Evolutionary conservation across 352 stramenopile species (phyloP), one percentile per base, ranked within the genome.

Genomic region (Thalassiosira oceanica): DNA sequence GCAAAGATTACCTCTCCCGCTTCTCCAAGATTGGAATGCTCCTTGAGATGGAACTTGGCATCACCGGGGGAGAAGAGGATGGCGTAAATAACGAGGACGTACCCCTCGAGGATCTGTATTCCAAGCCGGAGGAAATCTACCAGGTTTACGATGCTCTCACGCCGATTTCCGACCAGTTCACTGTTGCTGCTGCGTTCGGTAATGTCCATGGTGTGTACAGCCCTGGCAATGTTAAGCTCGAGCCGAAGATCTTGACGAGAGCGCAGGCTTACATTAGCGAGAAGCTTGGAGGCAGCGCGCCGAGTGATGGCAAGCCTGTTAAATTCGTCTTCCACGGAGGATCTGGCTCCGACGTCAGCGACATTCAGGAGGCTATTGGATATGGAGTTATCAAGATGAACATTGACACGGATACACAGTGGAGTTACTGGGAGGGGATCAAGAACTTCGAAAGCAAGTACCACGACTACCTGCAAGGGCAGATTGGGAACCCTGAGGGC

Each of bases 351-450:
- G 95, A 93, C 43, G 86, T 96, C 43, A 78, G 95, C 33, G 96
- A 99, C 75, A 99, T 99, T 85, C 85, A 95, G 79, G 92, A 96
- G 60, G 93, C 96, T 72, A 96, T 98, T 64, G 85, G 94, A 74
- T 95, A 95, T 61, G 96, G 96, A 75, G 95, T 98, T 42, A 94
- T 98, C 67, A 99, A 99, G 92, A 99, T 99, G 96, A 98, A 99
- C 93, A 98, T 99, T 78, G 96, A 99, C 88, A 99, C 96, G 65
- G 96, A 98, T 85, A 98, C 94, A 60, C 95, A 99, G 90, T 99
- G 95, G 95, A 92, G 94, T 48, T 99, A 97, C 94, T 98, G 95
- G 96, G 93, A 98, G 80, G 96, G 96, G 73, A 89, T 98, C 61
- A 83, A 83, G 44, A 90, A 93, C 73, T 98, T 98, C 78, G 97